These are phyloP conservation scores for Musa balbisiana DNA, from an alignment of 202 grass and related monocot species.

Conservation along the genomic window DNA sequence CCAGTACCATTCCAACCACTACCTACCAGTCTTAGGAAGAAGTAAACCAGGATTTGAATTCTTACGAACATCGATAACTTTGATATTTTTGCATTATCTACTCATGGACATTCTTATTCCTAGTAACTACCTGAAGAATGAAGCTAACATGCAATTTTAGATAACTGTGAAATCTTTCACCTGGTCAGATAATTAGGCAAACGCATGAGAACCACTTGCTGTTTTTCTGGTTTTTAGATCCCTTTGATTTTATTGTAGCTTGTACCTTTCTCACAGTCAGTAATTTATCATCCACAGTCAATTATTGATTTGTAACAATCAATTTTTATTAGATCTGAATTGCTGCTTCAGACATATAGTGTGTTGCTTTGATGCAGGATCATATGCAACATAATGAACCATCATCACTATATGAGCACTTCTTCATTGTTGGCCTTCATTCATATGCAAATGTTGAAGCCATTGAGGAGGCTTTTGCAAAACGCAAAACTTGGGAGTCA, in stretches of 20 bases:
- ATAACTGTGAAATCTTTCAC: not conserved
- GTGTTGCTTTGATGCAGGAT: constrained; percentile 38
- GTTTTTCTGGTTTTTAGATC: not conserved
- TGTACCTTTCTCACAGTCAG: too few species aligned
- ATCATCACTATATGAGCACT: constrained; percentile 66
- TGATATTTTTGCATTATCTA: too few species aligned
- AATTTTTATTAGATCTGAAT: not conserved
- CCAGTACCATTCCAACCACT: too few species aligned
- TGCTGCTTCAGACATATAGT: not conserved
- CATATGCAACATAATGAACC: constrained; percentile 53
- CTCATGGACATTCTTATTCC: too few species aligned
- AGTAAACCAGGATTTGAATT: too few species aligned
- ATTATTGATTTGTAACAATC: too few species aligned
- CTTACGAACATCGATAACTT: too few species aligned
- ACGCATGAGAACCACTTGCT: not conserved
- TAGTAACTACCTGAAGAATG: too few species aligned
- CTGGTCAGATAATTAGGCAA: not conserved
- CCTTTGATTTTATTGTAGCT: too few species aligned
- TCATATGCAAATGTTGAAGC: constrained; percentile 78
- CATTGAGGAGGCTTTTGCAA: constrained; percentile 91
- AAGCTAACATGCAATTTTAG: too few species aligned
- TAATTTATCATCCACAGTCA: too few species aligned
- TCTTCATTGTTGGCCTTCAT: constrained; percentile 88
- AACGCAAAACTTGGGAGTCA: constrained; percentile 78
- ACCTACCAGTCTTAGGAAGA: too few species aligned